A percentile compares a stretch with the other conserved stretches of the same genome.
Conservation (phyloP, 2,329 filamentous ascomycete genomes). For the Neoascochyta sp. region DNA sequence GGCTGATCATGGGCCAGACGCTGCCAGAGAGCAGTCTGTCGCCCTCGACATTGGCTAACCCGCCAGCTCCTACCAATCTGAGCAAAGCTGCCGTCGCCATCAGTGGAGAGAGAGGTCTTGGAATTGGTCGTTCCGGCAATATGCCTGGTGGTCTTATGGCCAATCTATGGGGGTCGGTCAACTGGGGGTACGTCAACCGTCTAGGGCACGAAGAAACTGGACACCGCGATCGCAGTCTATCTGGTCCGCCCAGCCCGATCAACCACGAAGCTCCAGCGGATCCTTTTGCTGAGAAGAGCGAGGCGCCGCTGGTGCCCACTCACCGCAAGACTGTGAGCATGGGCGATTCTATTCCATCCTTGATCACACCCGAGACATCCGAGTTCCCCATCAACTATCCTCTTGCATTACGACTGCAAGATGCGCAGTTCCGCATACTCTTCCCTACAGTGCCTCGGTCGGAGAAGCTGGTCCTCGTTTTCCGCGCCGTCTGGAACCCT, state of each 20-base stretch:
- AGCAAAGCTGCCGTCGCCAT: slow-evolving; percentile 82
- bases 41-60: slow-evolving; percentile 75
- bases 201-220: slow-evolving; percentile 51
- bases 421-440: slow-evolving; percentile 86
- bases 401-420: slow-evolving; percentile 74
- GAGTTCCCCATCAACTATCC: slow-evolving; percentile 76
- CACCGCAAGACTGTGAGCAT: slow-evolving; percentile 58
- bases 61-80: slow-evolving; percentile 78
- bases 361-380: slow-evolving; percentile 14
- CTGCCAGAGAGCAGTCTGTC: slow-evolving; percentile 64
- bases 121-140: slow-evolving; percentile 58
- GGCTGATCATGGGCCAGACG: slow-evolving; percentile 41
- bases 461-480: slow-evolving; percentile 86
- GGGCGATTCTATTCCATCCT: slow-evolving; percentile 36
- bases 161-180: slow-evolving; percentile 87
- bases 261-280: slow-evolving; percentile 5
- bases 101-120: slow-evolving; percentile 70
- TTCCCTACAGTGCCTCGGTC: slow-evolving; percentile 76
- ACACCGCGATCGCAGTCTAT: slow-evolving; percentile 26
- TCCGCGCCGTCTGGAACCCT: slow-evolving; percentile 83
- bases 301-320: slow-evolving; percentile 11
- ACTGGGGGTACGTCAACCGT: slow-evolving; percentile 69
- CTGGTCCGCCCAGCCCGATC: slow-evolving; percentile 36
- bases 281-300: slow-evolving; percentile 8
- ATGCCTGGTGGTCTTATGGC: slow-evolving; percentile 84